Evolutionary conservation across 768 basidiomycete species (phyloP), one percentile per base, ranked within the genome.

Genomic region (Rossbeevera mucosa): DNA sequence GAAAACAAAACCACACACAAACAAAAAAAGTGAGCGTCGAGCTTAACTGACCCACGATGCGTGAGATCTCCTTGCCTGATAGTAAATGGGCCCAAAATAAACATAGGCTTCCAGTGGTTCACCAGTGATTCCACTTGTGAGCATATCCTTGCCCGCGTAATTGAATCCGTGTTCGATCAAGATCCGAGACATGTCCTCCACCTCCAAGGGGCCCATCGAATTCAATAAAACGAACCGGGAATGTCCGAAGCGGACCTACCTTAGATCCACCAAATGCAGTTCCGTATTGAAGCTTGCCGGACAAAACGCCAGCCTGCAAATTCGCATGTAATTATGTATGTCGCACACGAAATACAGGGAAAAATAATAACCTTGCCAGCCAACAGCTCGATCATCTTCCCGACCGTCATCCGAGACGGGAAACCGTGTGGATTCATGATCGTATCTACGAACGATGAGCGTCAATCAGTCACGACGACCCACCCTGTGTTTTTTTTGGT

Each of bases 371-470:
- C 91, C 80, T 99, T 99, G 47, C 96, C 95, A 12, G 94, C 90
- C 28, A 99, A 74, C 20, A 97, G 76, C 71, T 99, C 96, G 48
- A 99, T 96, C 96, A 99, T 99, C 76, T 99, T 99, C 45, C 96
- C 96, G 25, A 99, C 96, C 22, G 96, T 99, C 94, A 94, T 97
- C 50, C 95, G 90, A 52, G 92, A 95, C 5, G 96, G 96, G 78
- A 99, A 98, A 64, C 96, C 96, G 71, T 99, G 96, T 3, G 96
- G 96, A 68, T 99, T 99, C 95, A 99, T 98, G 74, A 99, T 96
- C 16, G 94, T 92, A 71, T 99, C 95, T 88, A 72, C 21, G n/a
- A 25, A 25, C 21, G 5, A 33, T n/a, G 21, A 47, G 26, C 51
- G 40, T 52, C 47, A 60, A 22, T 43, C 42, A 43, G 59, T 24